phyloP scores from a whole-genome alignment of 495 filamentous ascomycete genomes.

The Penicillium mononematosum region DNA sequence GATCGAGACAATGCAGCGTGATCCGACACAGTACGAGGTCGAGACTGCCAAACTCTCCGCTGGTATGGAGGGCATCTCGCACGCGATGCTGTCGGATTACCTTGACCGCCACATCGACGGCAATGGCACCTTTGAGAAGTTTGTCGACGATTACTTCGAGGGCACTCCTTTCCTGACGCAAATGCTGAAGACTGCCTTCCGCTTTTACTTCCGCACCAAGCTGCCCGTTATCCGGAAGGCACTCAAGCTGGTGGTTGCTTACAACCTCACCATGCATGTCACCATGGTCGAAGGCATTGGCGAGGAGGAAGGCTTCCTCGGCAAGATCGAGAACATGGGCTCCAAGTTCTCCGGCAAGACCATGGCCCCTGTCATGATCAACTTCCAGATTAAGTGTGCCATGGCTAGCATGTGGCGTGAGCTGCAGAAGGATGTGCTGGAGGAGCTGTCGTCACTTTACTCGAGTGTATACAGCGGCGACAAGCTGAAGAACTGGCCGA shows the following conservation, averaged over 20 bases:
- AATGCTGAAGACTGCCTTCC: constrained; percentile 89
- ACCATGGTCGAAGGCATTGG: constrained; percentile 86
- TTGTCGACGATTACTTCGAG: constrained; percentile 92
- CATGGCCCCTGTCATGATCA: constrained; percentile 93
- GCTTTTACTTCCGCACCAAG: constrained; percentile 80
- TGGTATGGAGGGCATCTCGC: constrained; percentile 77
- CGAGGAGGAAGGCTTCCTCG: constrained; percentile 72
- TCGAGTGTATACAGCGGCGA: constrained; percentile 92
- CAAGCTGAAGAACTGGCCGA: constrained; percentile 94
- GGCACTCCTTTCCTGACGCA: constrained; percentile 90
- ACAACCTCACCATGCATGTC: constrained; percentile 88
- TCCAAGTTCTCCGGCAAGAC: constrained; percentile 85
- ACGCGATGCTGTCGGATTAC: constrained; percentile 76
- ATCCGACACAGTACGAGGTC: constrained; percentile 74
- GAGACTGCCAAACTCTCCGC: constrained; percentile 83
- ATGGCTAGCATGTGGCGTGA: constrained; percentile 96
- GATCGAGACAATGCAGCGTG: constrained; percentile 72
- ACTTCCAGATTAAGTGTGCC: constrained; percentile 95
- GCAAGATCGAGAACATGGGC: constrained; percentile 72
- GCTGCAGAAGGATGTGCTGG: constrained; percentile 87
- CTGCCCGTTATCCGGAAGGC: constrained; percentile 85
- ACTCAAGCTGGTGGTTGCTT: constrained; percentile 85
- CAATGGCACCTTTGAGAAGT: constrained; percentile 74
- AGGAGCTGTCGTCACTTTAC: constrained; percentile 85
- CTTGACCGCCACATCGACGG: constrained; percentile 88